Evolutionary conservation across 176 grass and related monocot genomes (phyloP).

Genomic region (Puccinellia tenuiflora): DNA sequence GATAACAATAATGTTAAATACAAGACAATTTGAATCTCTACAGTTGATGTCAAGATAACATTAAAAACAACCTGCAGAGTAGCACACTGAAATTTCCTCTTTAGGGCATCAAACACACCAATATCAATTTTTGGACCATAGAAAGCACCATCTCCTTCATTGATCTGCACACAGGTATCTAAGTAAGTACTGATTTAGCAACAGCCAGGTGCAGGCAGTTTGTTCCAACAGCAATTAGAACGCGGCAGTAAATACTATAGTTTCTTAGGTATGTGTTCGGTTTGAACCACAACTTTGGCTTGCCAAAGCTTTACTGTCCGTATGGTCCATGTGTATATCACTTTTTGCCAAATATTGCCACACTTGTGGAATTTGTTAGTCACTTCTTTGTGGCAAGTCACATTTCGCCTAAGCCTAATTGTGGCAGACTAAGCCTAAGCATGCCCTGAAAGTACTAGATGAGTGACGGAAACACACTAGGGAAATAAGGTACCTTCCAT

Average conservation of each 20-base stretch:
- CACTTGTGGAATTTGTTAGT: neutral
- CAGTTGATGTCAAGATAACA: neutral
- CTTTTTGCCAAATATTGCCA: neutral
- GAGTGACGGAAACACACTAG: no score
- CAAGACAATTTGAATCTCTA: neutral
- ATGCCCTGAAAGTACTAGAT: neutral
- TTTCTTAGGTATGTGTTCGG: neutral
- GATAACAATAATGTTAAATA: slow-evolving; percentile 29
- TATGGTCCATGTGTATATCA: neutral
- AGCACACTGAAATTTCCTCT: slow-evolving; percentile 97
- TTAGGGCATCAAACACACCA: slow-evolving; percentile 96
- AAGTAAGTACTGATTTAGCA: slow-evolving; percentile 1
- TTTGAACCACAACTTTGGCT: neutral
- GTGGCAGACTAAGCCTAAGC: neutral
- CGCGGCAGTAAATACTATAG: neutral
- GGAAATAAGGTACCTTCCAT: slow-evolving; percentile 76
- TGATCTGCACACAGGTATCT: slow-evolving; percentile 48
- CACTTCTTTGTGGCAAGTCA: neutral
- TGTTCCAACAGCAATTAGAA: slow-evolving; percentile 5
- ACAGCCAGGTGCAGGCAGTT: neutral
- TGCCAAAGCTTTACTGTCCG: neutral
- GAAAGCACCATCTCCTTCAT: slow-evolving; percentile 99
- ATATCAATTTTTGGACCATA: slow-evolving; percentile 99
- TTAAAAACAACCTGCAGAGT: slow-evolving; percentile 75
- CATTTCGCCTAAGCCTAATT: neutral